These are phyloP conservation scores for Urochloa ruziziensis DNA, from an alignment of 176 grass and related monocot species.

Conservation along the genomic window DNA sequence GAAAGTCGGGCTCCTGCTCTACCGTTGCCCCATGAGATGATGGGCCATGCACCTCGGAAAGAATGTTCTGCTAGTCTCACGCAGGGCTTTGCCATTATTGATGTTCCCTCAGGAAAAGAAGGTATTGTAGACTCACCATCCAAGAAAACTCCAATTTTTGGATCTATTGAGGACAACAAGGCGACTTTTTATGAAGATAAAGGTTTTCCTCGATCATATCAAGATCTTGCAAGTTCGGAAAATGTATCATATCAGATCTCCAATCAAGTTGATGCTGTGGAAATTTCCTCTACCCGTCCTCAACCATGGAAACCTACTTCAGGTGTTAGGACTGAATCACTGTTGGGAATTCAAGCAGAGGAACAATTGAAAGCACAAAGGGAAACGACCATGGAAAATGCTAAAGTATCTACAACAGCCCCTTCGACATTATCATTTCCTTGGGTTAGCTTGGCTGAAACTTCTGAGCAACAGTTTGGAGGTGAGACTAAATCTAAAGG, in stretches of 20 bases:
- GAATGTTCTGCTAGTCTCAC: conserved; percentile 28
- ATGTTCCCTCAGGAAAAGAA: conserved; percentile 8
- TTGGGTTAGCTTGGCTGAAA: conserved; percentile 47
- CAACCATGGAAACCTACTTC: conserved; percentile 74
- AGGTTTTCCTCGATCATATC: conserved; percentile 12
- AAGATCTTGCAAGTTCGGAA: conserved; percentile 11
- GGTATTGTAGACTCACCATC: neutral
- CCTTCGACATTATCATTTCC: conserved; percentile 38
- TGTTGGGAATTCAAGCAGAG: conserved; percentile 86
- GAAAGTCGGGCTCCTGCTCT: conserved; percentile 33
- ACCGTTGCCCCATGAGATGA: conserved; percentile 55
- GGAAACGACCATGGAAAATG: conserved; percentile 37
- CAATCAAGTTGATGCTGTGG: conserved; percentile 38
- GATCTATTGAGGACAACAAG: conserved; percentile 5
- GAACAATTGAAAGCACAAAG: conserved; percentile 65
- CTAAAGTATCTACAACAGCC: conserved; percentile 12
- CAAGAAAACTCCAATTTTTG: conserved; percentile 22
- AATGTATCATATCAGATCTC: conserved; percentile 29
- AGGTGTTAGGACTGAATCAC: conserved; percentile 62
- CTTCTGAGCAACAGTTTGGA: conserved; percentile 41
- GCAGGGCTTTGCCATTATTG: conserved; percentile 7
- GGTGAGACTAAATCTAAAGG: neutral
- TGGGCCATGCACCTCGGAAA: conserved; percentile 36
- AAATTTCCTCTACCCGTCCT: conserved; percentile 36
- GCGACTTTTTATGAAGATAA: conserved; percentile 15